A percentile compares a stretch with the other conserved stretches of the same genome.
These are phyloP conservation scores for Pyrenula aspistea DNA, from an alignment of 495 filamentous ascomycete genomes.

Conservation along the genomic window DNA sequence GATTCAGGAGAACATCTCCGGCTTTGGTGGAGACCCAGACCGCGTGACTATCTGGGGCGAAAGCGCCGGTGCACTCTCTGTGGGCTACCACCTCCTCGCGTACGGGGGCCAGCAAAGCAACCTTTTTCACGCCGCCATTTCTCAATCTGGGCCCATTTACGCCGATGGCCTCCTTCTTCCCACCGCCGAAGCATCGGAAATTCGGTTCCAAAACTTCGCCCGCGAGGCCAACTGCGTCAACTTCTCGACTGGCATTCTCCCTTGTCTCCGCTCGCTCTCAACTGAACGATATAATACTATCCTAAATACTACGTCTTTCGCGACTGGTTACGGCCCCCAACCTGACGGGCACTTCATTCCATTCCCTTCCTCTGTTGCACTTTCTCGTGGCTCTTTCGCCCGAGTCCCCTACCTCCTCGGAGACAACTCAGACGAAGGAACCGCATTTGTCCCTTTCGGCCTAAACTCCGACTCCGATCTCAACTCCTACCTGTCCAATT, in stretches of 20 bases:
- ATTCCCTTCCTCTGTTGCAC: constrained; percentile 4
- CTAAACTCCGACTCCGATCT: constrained; percentile 37
- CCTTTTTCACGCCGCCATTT: constrained; percentile 32
- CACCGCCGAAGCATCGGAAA: constrained; percentile 6
- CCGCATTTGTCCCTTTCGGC: constrained; percentile 37
- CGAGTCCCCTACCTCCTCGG: constrained; percentile 46
- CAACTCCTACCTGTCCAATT: constrained; percentile 22
- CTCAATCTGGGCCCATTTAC: constrained; percentile 34
- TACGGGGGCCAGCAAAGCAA: constrained; percentile 34
- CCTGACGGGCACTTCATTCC: constrained; percentile 1
- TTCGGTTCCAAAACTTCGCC: constrained; percentile 12
- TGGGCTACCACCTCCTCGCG: constrained; percentile 22
- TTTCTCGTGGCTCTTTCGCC: constrained; percentile 23
- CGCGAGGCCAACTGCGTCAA: constrained; percentile 6
- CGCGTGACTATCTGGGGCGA: constrained; percentile 33
- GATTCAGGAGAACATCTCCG: constrained; percentile 40
- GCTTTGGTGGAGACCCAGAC: constrained; percentile 52
- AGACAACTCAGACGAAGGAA: constrained; percentile 50
- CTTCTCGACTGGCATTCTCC: constrained; percentile 2
- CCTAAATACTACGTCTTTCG: constrained; percentile 1
- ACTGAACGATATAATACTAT: not conserved
- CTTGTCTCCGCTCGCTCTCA: not conserved
- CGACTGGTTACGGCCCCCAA: constrained; percentile 16
- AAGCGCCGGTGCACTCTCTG: constrained; percentile 25
- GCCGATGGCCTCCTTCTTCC: constrained; percentile 21